Percentiles rank a stretch among this genome's conserved stretches.
phyloP scores from a whole-genome alignment of 75 land plant genomes.

The Gnetum montanum region DNA sequence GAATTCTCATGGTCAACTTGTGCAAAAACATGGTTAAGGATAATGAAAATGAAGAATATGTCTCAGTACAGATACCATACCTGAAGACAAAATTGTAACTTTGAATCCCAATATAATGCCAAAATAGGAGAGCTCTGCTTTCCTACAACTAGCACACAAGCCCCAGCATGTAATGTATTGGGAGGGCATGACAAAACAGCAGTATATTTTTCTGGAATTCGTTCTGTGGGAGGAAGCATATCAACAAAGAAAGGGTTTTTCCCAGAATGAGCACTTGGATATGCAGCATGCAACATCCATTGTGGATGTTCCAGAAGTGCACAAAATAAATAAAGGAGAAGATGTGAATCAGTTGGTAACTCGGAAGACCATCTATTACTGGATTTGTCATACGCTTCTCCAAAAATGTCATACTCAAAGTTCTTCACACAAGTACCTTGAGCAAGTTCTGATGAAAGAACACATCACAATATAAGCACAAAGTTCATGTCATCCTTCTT shows the following conservation, averaged over 20 bases:
- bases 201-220: slow-evolving; percentile 89
- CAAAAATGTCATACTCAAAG: slow-evolving; percentile 72
- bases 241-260: slow-evolving; percentile 92
- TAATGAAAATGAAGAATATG: too few species aligned
- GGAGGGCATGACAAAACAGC: slow-evolving; percentile 75
- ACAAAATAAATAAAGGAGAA: slow-evolving; percentile 81
- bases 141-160: slow-evolving; percentile 68
- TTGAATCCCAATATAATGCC: slow-evolving; percentile 81
- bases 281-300: slow-evolving; percentile 84
- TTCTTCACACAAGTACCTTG: slow-evolving; percentile 96
- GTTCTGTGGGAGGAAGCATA: slow-evolving; percentile 71
- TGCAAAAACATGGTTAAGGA: too few species aligned
- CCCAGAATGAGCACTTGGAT: slow-evolving; percentile 75
- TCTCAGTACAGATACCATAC: too few species aligned
- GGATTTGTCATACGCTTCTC: slow-evolving; percentile 59
- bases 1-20: too few species aligned
- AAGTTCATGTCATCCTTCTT: too few species aligned
- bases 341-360: slow-evolving; percentile 44
- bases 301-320: slow-evolving; percentile 96
- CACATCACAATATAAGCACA: too few species aligned
- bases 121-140: slow-evolving; percentile 84
- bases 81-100: slow-evolving; percentile 90
- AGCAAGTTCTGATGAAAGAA: slow-evolving; percentile 85
- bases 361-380: slow-evolving; percentile 75
- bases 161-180: slow-evolving; percentile 73